Evolutionary conservation across 768 basidiomycete species (phyloP).

Genomic region (Leucogyrophana mollusca): DNA sequence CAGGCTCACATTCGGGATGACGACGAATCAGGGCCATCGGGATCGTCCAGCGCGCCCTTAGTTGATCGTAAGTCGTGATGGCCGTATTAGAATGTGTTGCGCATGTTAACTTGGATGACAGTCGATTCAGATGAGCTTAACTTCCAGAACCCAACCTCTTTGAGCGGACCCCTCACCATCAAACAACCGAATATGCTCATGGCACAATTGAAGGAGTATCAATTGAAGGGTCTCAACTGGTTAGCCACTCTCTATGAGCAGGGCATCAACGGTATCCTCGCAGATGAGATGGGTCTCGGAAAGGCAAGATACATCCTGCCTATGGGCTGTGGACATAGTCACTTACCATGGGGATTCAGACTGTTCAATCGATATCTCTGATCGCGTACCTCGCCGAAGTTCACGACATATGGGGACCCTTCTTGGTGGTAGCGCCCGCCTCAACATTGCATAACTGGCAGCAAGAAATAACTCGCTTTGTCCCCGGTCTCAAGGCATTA

Average conservation of each 20-base stretch:
- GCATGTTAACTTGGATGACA: constrained; percentile 25
- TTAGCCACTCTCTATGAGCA: constrained; percentile 96
- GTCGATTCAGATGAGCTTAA: constrained; percentile 97
- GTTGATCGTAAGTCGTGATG: constrained; percentile 62
- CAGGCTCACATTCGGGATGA: constrained; percentile 42
- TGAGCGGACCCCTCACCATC: constrained; percentile 81
- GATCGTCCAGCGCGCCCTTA: constrained; percentile 42
- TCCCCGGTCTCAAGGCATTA: constrained; percentile 88
- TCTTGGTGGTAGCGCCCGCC: constrained; percentile 95
- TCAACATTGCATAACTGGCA: constrained; percentile 99
- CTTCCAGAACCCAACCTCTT: constrained; percentile 96
- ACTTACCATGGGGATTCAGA: constrained; percentile 43
- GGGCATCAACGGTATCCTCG: constrained; percentile 98
- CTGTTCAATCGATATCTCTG: constrained; percentile 96
- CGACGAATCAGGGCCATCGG: constrained; percentile 38
- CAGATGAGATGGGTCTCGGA: constrained; percentile 97
- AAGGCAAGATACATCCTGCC: constrained; percentile 47
- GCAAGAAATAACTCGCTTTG: constrained; percentile 95
- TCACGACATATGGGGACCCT: constrained; percentile 99
- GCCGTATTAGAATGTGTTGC: background rate
- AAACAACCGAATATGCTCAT: constrained; percentile 94
- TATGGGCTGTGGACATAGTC: background rate
- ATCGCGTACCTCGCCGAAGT: constrained; percentile 94
- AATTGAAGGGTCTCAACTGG: constrained; percentile 98
- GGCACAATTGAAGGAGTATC: constrained; percentile 97